Base-by-base conservation (phyloP, 73 alveolate species). In the Tetrahymena borealis region DNA sequence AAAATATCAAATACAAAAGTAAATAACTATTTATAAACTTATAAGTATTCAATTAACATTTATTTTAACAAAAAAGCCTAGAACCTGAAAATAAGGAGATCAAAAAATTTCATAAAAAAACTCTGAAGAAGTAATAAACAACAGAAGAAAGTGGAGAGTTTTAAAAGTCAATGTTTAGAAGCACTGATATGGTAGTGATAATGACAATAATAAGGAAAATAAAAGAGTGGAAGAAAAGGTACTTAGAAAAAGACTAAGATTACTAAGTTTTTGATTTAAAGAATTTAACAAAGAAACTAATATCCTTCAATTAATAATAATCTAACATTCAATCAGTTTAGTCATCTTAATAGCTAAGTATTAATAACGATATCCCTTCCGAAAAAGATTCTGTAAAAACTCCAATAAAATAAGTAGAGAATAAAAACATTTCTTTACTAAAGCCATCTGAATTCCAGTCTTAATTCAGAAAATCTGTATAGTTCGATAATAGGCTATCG, bases 1-100 rank as follows among this genome's bases (percentile, higher is more conserved):
- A 32, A 93, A 93, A 85, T 93, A 79, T 90, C 31, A 60, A 60
- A 60, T 60, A 18, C 37, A 60, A 60, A 60, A 60, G 85, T 60
- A 60, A 15, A 20, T 20, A 24, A 15, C 28, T 60, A 24, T 60
- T 1, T 15, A n/a, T 60, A n/a, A n/a, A n/a, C n/a, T n/a, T n/a
- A n/a, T 60, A 10, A 3, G 9, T 24, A 18, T 60, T 60, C 10
- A 10, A 60, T 60, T 43, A n/a, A 13, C 31, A 43, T 18, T 43
- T 40, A 39, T 9, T 43, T 60, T 60, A 32, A 15, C 28, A 60
- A 18, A 60, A 60, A 10, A 60, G 85, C 9, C 85, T 60, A 18
- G 85, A 60, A n/a, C 85, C 85, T 4, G 85, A 60, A 24, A 60
- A 60, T 16, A 60, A 60, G 10, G 38, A 20, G 4, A 60, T 60